phyloP scores from a whole-genome alignment of 371 early-diverging fungal species.

The Mortierella sp. region DNA sequence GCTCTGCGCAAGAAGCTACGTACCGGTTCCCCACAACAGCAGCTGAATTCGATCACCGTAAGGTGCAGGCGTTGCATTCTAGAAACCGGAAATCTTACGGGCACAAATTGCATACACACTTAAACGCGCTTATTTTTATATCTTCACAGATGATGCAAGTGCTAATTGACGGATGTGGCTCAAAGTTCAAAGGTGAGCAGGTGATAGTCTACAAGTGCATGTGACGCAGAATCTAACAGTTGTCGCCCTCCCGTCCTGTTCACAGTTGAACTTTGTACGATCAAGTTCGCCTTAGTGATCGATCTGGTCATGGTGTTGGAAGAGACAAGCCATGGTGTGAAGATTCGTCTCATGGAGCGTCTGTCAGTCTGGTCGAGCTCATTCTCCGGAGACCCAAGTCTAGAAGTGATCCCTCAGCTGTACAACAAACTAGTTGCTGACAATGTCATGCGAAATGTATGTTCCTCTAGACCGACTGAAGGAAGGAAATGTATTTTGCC shows the following conservation, averaged over 20 bases:
- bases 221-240: too few species aligned
- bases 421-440: constrained; percentile 4
- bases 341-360: constrained; percentile 20
- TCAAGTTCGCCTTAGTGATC: constrained; percentile 17
- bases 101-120: background rate
- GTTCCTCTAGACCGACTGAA: too few species aligned
- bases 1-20: constrained; percentile 20
- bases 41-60: constrained; percentile 41
- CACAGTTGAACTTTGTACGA: constrained; percentile 20
- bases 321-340: constrained; percentile 20
- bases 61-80: background rate
- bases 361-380: constrained; percentile 15
- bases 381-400: constrained; percentile 24
- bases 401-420: constrained; percentile 19
- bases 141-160: constrained; percentile 26
- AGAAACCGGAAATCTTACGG: background rate
- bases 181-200: constrained; percentile 29
- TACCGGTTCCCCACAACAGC: constrained; percentile 9
- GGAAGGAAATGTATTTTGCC: too few species aligned
- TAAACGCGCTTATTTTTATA: background rate
- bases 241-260: too few species aligned
- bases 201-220: background rate
- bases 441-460: background rate
- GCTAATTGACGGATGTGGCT: constrained; percentile 29
- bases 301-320: background rate